Conservation (phyloP, 306 rosid genomes). For the Prunus armeniaca region DNA sequence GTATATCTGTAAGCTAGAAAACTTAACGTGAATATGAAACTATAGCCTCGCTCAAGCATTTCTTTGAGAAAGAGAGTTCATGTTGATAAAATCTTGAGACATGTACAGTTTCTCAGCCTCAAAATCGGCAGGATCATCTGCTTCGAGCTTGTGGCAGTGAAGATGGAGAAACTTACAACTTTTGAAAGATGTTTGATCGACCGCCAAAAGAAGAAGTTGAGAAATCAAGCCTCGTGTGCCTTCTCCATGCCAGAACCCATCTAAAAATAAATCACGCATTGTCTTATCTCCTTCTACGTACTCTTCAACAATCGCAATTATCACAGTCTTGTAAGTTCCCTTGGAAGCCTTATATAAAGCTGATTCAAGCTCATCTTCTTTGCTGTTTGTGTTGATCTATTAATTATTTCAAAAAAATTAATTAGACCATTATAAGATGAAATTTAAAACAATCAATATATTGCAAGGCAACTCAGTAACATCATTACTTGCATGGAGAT, state of each 20-base stretch:
- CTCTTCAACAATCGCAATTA: slow-evolving; percentile 27
- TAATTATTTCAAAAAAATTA: not conserved
- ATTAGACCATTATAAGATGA: not conserved
- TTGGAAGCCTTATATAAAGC: slow-evolving; percentile 23
- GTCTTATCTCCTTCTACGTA: slow-evolving; percentile 29
- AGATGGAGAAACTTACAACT: slow-evolving; percentile 29
- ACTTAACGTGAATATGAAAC: slow-evolving; percentile 28
- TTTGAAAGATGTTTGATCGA: slow-evolving; percentile 24
- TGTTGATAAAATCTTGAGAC: slow-evolving; percentile 14
- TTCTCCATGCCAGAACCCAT: slow-evolving; percentile 33
- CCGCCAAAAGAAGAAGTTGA: slow-evolving; percentile 26
- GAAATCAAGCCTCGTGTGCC: slow-evolving; percentile 16
- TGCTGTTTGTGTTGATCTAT: not conserved
- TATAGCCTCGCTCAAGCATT: slow-evolving; percentile 27
- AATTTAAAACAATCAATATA: not conserved
- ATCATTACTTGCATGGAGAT: not conserved
- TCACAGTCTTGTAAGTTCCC: slow-evolving; percentile 12
- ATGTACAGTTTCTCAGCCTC: too few species aligned
- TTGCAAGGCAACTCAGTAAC: not conserved
- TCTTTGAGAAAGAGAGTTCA: slow-evolving; percentile 30
- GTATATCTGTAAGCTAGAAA: not conserved
- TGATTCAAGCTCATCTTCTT: slow-evolving; percentile 12
- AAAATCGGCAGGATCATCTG: slow-evolving; percentile 7
- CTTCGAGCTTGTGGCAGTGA: slow-evolving; percentile 29
- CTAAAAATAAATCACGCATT: slow-evolving; percentile 34